These are phyloP conservation scores for Astrephomene gubernaculifera DNA, from an alignment of 139 green algal genomes.

Conservation along the genomic window DNA sequence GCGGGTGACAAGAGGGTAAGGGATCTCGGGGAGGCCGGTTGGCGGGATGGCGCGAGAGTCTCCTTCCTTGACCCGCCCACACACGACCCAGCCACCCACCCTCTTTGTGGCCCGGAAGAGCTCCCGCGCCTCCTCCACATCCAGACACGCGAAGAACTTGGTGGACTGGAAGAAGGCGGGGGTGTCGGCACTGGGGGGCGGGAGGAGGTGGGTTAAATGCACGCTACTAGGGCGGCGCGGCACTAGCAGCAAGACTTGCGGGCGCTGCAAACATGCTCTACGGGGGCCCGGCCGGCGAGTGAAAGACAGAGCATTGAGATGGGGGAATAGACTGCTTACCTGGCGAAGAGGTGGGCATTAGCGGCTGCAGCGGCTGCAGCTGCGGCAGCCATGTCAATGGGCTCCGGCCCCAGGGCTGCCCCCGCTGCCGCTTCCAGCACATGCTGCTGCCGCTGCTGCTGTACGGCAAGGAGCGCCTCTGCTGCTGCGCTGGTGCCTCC, in stretches of 20 bases:
- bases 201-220: background rate
- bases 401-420: background rate
- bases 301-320: too few species aligned
- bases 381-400: background rate
- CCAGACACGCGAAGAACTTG: constrained; percentile 88
- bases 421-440: background rate
- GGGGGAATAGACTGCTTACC: too few species aligned
- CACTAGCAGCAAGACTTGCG: background rate
- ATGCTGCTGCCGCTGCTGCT: background rate
- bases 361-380: constrained; percentile 16
- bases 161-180: constrained; percentile 84
- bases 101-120: constrained; percentile 70
- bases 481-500: background rate
- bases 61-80: background rate
- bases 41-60: background rate
- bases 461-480: background rate
- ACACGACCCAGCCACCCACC: background rate
- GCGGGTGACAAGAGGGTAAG: background rate
- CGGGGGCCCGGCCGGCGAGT: too few species aligned
- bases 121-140: constrained; percentile 77
- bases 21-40: background rate
- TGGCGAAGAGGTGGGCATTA: constrained; percentile 12
- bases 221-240: background rate
- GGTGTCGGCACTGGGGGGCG: constrained; percentile 45
- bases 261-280: too few species aligned